Evolutionary conservation across 176 grass and related monocot genomes (phyloP), one percentile per base, ranked within the genome.

Genomic region (Otatea glauca): DNA sequence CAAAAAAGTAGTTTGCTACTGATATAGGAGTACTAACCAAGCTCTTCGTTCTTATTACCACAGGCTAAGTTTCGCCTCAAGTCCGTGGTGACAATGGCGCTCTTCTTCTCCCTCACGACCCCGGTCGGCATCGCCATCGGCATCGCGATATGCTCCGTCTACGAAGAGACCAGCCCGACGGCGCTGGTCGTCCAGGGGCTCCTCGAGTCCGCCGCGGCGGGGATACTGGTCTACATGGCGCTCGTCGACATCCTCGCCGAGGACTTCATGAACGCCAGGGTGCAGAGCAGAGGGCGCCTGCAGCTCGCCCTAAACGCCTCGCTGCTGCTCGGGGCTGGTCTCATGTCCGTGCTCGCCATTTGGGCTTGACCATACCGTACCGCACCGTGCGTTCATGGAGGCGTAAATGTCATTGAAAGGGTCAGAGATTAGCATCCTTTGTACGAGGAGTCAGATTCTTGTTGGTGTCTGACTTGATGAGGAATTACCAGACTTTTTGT

Each of bases 141-240:
- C 58, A 93, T 92, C 6, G 92, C 51, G 15, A 84, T 97, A 76
- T 87, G 92, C 5, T 90, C 86, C 0, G 83, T 51, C 9, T 97
- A 97, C 88, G 48, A 92, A n/a, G 95, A 94, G 75, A 91, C 85
- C 25, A 94, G 82, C 48, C 84, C 79, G 7, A 88, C 34, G 24
- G 92, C 90, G 5, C 83, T 94, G 74, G 79, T 94, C 0, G 84
- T 94, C 8, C 81, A 94, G 88, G 95, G 95, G 6, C 0, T 97
- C 4, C 74, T 97, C 0, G 62, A 94, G 62, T 85, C 92, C 2
- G 84, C 72, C 0, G 76, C 92, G 0, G 92, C 95, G 0, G 92
- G 95, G 77, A 97, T 97, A 43, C 80, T 92, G 29, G 60, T 92
- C 14, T 97, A 94, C 68, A 97, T 94, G 92, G 84, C 89, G 1